These are phyloP conservation scores for Middelhovenomyces tepae DNA, from an alignment of 805 yeast genomes.

Conservation along the genomic window DNA sequence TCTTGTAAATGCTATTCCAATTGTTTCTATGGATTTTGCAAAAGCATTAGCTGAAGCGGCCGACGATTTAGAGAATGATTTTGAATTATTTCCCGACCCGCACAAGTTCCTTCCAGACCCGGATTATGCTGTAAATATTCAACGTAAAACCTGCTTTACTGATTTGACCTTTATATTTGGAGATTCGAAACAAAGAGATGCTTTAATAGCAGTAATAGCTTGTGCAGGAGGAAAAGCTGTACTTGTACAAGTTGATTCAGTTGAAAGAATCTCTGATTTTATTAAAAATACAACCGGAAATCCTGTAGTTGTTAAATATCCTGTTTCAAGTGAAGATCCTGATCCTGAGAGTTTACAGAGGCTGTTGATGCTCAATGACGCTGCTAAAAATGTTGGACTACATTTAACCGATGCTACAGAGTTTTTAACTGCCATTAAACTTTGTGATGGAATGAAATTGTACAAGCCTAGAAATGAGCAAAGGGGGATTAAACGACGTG, in stretches of 20 bases:
- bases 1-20: constrained; percentile 24
- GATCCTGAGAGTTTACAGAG: constrained; percentile 6
- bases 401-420: constrained; percentile 23
- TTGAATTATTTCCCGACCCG: constrained; percentile 22
- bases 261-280: constrained; percentile 1
- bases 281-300: no score
- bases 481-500: neutral
- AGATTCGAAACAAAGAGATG: constrained; percentile 17
- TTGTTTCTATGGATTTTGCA: constrained; percentile 22
- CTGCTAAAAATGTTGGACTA: constrained; percentile 16
- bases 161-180: constrained; percentile 22
- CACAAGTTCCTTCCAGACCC: constrained; percentile 19
- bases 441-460: constrained; percentile 10
- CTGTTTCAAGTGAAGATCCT: constrained; percentile 7
- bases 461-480: neutral
- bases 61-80: constrained; percentile 14
- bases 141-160: constrained; percentile 20
- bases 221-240: constrained; percentile 21
- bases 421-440: constrained; percentile 21
- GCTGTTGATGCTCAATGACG: constrained; percentile 13
- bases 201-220: constrained; percentile 19
- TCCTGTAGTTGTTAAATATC: constrained; percentile 18
- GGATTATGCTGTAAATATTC: constrained; percentile 18
- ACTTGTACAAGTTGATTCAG: constrained; percentile 2
- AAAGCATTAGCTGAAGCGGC: constrained; percentile 15